Percentiles rank a stretch among this genome's conserved stretches.
Evolutionary conservation across 805 yeast genomes (phyloP).

Genomic region (Metschnikowia santaceciliae): DNA sequence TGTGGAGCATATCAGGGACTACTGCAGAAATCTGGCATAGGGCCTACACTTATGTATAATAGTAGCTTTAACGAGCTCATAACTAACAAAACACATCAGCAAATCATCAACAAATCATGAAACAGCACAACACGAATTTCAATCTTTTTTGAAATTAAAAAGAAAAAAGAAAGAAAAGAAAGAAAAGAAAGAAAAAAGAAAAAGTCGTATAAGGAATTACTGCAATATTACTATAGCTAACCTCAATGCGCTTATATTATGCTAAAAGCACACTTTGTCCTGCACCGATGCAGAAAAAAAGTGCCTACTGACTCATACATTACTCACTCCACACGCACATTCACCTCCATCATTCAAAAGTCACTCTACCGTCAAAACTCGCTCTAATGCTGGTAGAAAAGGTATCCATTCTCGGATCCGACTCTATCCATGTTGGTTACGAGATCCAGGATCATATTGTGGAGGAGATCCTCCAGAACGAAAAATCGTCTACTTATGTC

Average conservation of each 20-base stretch:
- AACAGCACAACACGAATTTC: no score
- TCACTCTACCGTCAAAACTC: not conserved
- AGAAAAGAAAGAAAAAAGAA: no score
- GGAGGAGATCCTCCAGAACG: slow-evolving; percentile 52
- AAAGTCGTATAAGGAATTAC: not conserved
- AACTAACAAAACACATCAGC: no score
- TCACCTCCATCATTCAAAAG: slow-evolving; percentile 2
- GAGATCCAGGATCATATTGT: slow-evolving; percentile 73
- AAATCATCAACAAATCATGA: no score
- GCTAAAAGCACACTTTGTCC: not conserved
- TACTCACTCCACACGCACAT: not conserved
- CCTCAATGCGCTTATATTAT: not conserved
- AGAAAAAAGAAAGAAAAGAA: no score
- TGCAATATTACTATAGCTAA: not conserved
- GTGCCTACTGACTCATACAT: slow-evolving; percentile 6
- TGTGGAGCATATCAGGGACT: slow-evolving; percentile 36
- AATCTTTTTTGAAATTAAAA: no score
- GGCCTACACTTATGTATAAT: not conserved
- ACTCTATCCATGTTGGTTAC: slow-evolving; percentile 87
- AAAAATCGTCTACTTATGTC: slow-evolving; percentile 88
- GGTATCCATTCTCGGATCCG: slow-evolving; percentile 76
- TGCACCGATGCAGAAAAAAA: slow-evolving; percentile 5
- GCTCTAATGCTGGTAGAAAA: slow-evolving; percentile 35
- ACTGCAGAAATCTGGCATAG: slow-evolving; percentile 10
- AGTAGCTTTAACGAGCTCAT: no score